phyloP scores from a whole-genome alignment of 768 basidiomycete genomes.

The Leccinum longicurvipes region DNA sequence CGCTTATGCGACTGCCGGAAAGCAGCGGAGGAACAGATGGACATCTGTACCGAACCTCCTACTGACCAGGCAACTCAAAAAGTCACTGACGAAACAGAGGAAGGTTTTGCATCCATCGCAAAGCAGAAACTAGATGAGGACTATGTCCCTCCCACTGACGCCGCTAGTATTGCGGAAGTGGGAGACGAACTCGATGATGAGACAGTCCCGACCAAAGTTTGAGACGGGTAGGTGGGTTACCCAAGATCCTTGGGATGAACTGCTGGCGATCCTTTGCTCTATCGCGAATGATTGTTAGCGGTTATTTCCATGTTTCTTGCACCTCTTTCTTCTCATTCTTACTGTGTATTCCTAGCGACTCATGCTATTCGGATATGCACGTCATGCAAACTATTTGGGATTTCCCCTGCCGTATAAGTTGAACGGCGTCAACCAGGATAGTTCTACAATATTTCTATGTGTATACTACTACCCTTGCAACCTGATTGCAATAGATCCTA shows the following conservation, averaged over 20 bases:
- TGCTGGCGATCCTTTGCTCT: conserved; percentile 32
- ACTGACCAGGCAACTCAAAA: conserved; percentile 19
- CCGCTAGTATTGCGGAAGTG: conserved; percentile 14
- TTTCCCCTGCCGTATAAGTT: not conserved
- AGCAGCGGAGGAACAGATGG: conserved; percentile 13
- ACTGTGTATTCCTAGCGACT: conserved; percentile 3
- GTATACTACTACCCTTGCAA: not conserved
- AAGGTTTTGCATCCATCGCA: conserved; percentile 47
- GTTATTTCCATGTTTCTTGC: conserved; percentile 29
- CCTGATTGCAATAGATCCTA: not conserved
- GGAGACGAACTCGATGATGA: conserved; percentile 22
- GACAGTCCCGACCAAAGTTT: not conserved
- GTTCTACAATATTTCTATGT: not conserved
- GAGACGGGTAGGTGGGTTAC: conserved; percentile 8
- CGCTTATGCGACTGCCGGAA: conserved; percentile 42
- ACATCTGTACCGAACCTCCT: conserved; percentile 13
- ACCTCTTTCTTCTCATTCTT: conserved; percentile 1
- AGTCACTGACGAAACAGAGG: conserved; percentile 44
- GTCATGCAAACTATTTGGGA: no score
- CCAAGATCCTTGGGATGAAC: conserved; percentile 29
- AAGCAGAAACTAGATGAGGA: conserved; percentile 31
- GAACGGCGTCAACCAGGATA: not conserved
- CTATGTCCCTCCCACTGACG: conserved; percentile 9
- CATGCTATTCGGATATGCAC: not conserved
- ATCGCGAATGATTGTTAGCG: conserved; percentile 30